A percentile compares a stretch with the other conserved stretches of the same genome.
These are phyloP conservation scores for Spergularia bocconei DNA, from an alignment of 148 eudicot genomes.

Conservation along the genomic window DNA sequence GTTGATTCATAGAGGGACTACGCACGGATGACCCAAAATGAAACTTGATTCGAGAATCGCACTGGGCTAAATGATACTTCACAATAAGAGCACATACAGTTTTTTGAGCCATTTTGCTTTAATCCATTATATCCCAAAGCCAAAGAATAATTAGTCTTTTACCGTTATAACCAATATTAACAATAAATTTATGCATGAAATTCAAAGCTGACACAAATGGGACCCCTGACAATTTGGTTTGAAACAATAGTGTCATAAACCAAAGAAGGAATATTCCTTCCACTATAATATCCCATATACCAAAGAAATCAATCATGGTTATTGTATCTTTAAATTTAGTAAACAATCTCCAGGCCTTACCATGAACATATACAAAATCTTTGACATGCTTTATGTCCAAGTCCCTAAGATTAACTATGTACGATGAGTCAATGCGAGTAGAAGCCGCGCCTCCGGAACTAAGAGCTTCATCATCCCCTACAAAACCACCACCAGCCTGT, in stretches of 20 bases:
- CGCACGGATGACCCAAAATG: too few species aligned
- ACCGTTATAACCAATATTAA: background rate
- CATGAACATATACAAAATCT: slow-evolving; percentile 85
- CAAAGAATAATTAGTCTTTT: too few species aligned
- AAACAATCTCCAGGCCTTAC: slow-evolving; percentile 39
- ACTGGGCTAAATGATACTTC: too few species aligned
- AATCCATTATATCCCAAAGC: too few species aligned
- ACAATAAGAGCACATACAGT: too few species aligned
- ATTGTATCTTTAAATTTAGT: background rate
- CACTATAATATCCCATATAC: background rate
- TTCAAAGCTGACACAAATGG: background rate
- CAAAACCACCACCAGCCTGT: slow-evolving; percentile 85
- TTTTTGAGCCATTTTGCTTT: too few species aligned
- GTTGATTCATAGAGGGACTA: too few species aligned
- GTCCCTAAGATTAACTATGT: slow-evolving; percentile 65
- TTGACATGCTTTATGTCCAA: slow-evolving; percentile 90
- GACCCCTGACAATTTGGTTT: background rate
- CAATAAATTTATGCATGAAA: background rate
- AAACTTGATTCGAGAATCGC: too few species aligned
- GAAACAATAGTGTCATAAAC: background rate
- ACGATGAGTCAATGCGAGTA: slow-evolving; percentile 82
- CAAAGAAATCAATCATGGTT: background rate
- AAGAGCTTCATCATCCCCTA: slow-evolving; percentile 64
- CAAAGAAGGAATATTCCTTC: too few species aligned
- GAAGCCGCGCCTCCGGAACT: slow-evolving; percentile 51